A percentile compares a stretch with the other conserved stretches of the same genome.
Evolutionary conservation across 2,329 filamentous ascomycete species (phyloP).

Genomic region (Akanthomyces muscarius): DNA sequence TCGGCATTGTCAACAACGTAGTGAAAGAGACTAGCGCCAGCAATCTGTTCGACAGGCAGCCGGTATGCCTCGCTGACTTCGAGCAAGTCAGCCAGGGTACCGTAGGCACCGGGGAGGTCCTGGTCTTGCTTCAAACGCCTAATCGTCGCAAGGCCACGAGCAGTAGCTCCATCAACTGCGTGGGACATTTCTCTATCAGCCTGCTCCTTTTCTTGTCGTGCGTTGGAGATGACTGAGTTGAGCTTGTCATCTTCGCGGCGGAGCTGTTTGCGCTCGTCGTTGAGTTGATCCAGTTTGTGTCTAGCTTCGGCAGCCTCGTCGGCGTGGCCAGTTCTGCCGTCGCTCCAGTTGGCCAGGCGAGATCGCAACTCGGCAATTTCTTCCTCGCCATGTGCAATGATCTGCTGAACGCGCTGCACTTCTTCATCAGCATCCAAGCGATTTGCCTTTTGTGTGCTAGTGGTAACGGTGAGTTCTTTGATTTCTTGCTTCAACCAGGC

Average conservation of each 20-base stretch:
- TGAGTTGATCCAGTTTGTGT: constrained; percentile 71
- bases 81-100: constrained; percentile 89
- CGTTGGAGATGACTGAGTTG: constrained; percentile 70
- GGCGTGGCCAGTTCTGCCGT: constrained; percentile 66
- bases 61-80: constrained; percentile 81
- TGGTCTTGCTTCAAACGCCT: constrained; percentile 75
- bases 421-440: constrained; percentile 82
- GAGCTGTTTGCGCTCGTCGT: constrained; percentile 82
- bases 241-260: constrained; percentile 88
- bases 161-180: constrained; percentile 86
- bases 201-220: constrained; percentile 69
- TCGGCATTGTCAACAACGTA: constrained; percentile 91
- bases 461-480: constrained; percentile 68
- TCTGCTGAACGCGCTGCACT: constrained; percentile 64
- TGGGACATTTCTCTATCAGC: constrained; percentile 75
- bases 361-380: constrained; percentile 68
- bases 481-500: constrained; percentile 77
- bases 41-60: constrained; percentile 86
- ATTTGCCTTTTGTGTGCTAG: constrained; percentile 79
- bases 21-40: constrained; percentile 89
- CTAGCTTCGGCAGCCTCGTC: constrained; percentile 73
- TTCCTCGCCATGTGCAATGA: constrained; percentile 68
- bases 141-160: constrained; percentile 81
- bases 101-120: constrained; percentile 81
- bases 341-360: constrained; percentile 74